Evolutionary conservation across 2,329 filamentous ascomycete species (phyloP).

Genomic region (Neofusicoccum kwambonambiense): DNA sequence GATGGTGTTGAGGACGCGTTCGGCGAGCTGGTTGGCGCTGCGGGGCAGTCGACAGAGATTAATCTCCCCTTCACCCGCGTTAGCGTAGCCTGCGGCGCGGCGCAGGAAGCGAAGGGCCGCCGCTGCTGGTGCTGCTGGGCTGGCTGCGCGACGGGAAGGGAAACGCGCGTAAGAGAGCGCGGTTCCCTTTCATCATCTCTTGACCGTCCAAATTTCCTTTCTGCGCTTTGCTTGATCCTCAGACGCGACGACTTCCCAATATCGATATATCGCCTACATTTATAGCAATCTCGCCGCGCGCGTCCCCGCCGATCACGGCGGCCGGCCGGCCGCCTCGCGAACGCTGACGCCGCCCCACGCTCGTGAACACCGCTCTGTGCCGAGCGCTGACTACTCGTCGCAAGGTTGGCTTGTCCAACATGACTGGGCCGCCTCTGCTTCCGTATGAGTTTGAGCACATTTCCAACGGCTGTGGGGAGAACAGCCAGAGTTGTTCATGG

Average conservation of each 20-base stretch:
- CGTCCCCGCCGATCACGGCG: not conserved
- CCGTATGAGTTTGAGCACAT: not conserved
- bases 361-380: not conserved
- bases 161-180: constrained; percentile 1
- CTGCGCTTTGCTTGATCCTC: not conserved
- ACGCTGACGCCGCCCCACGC: not conserved
- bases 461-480: not conserved
- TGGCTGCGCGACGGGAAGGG: not conserved
- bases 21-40: not conserved
- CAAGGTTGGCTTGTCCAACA: not conserved
- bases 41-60: constrained; percentile 4
- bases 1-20: not conserved
- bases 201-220: not conserved
- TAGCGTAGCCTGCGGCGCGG: constrained; percentile 3
- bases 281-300: constrained; percentile 1
- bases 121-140: not conserved
- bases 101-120: not conserved
- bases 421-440: not conserved
- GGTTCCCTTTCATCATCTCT: not conserved
- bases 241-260: not conserved
- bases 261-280: not conserved
- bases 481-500: too few relatives aligned
- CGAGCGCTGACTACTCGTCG: not conserved
- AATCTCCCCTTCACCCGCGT: not conserved
- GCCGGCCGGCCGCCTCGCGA: not conserved